These are phyloP conservation scores for Termitomyces titanicus DNA, from an alignment of 768 basidiomycete species.

Conservation along the genomic window DNA sequence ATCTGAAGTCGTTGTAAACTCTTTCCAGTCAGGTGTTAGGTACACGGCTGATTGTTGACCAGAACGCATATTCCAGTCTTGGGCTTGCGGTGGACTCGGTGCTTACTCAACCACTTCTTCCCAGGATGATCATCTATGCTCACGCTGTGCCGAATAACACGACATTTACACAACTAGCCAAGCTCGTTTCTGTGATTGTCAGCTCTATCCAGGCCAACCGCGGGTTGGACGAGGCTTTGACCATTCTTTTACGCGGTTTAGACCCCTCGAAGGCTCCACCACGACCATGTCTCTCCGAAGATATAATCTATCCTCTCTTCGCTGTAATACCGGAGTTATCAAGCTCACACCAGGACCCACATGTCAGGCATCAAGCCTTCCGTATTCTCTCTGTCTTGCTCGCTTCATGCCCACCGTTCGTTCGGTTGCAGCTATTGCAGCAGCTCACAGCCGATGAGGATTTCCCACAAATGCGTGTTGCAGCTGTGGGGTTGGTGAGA, in stretches of 20 bases:
- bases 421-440: constrained; percentile 52
- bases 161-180: constrained; percentile 20
- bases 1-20: constrained; percentile 35
- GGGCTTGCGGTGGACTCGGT: constrained; percentile 18
- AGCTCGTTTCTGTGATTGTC: constrained; percentile 40
- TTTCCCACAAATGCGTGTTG: constrained; percentile 65
- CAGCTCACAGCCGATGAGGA: constrained; percentile 47
- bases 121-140: constrained; percentile 34
- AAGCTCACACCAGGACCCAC: constrained; percentile 57
- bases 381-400: constrained; percentile 56
- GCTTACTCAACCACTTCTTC: constrained; percentile 22
- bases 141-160: constrained; percentile 21
- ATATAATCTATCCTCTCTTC: constrained; percentile 45
- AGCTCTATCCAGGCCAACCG: constrained; percentile 50
- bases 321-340: constrained; percentile 52
- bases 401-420: constrained; percentile 37
- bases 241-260: constrained; percentile 44
- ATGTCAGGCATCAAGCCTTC: constrained; percentile 56
- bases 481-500: constrained; percentile 65
- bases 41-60: constrained; percentile 1
- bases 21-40: not conserved
- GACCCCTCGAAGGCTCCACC: constrained; percentile 16
- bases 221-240: constrained; percentile 58
- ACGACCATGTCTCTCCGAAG: constrained; percentile 31
- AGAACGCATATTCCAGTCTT: constrained; percentile 35